phyloP scores from a whole-genome alignment of 2,329 filamentous ascomycete genomes.

The Juglanconis oblonga region DNA sequence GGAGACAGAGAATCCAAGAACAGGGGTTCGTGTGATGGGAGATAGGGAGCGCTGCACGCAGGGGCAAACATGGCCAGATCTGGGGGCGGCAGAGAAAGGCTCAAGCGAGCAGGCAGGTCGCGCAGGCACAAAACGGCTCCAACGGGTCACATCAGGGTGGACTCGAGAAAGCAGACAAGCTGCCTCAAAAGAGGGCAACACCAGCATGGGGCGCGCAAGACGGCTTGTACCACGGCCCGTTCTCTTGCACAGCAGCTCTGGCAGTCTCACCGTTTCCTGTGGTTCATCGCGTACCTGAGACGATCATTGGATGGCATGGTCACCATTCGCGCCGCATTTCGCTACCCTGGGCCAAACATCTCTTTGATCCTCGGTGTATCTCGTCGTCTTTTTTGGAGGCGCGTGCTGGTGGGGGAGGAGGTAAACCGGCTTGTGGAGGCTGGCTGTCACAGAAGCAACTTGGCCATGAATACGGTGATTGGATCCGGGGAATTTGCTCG shows the following conservation, averaged over 20 bases:
- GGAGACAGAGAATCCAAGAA: not conserved
- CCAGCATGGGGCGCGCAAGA: not conserved
- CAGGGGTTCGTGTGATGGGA: not conserved
- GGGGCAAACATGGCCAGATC: slow-evolving; percentile 7
- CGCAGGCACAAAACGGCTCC: slow-evolving; percentile 4
- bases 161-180: slow-evolving; percentile 1
- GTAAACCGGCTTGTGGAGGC: not conserved
- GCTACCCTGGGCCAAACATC: not conserved
- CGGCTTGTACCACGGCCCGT: not conserved
- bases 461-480: slow-evolving; percentile 1
- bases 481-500: slow-evolving; percentile 4
- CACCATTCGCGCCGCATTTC: slow-evolving; percentile 10
- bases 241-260: slow-evolving; percentile 11
- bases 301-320: slow-evolving; percentile 7
- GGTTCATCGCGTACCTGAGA: slow-evolving; percentile 14
- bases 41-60: not conserved
- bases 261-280: slow-evolving; percentile 16
- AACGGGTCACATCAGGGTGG: not conserved
- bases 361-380: not conserved
- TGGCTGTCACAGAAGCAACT: slow-evolving; percentile 6
- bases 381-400: slow-evolving; percentile 1
- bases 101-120: not conserved
- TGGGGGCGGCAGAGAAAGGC: not conserved
- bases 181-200: not conserved
- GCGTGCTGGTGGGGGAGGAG: not conserved